These are phyloP conservation scores for Paracamarosporium sp. DNA, from an alignment of 2,329 filamentous ascomycete genomes.

Conservation along the genomic window DNA sequence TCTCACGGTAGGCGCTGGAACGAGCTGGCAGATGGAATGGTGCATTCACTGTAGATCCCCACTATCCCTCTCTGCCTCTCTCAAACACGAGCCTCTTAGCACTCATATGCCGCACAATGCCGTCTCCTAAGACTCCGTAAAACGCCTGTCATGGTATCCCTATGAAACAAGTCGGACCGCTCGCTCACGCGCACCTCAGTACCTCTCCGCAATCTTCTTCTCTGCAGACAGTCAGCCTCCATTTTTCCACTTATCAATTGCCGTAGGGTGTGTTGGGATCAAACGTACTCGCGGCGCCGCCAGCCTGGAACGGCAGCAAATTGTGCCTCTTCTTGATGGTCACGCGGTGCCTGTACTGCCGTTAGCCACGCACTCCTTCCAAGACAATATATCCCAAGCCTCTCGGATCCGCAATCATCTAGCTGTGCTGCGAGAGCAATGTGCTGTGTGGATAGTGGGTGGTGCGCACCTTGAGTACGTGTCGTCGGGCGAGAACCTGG, in stretches of 20 bases:
- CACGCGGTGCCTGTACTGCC: slow-evolving; percentile 76
- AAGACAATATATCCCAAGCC: not conserved
- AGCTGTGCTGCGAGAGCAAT: too few relatives aligned
- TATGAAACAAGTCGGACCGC: not conserved
- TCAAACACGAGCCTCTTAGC: not conserved
- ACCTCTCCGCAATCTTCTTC: slow-evolving; percentile 13
- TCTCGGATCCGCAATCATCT: too few relatives aligned
- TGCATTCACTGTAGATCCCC: not conserved
- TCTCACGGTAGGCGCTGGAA: too few relatives aligned
- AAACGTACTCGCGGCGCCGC: slow-evolving; percentile 56
- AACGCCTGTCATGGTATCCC: slow-evolving; percentile 5
- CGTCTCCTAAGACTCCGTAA: not conserved
- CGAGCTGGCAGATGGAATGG: too few relatives aligned
- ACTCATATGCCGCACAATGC: not conserved
- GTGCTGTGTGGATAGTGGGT: too few relatives aligned
- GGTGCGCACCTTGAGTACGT: slow-evolving; percentile 80
- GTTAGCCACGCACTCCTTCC: not conserved
- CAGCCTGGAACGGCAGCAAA: slow-evolving; percentile 77
- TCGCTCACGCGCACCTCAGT: not conserved
- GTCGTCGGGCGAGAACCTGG: slow-evolving; percentile 96
- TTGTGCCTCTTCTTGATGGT: slow-evolving; percentile 94
- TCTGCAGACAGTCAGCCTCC: slow-evolving; percentile 4
- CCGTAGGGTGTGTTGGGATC: too few relatives aligned
- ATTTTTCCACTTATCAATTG: not conserved
- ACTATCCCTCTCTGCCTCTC: not conserved